These are phyloP conservation scores for Amylocarpus encephaloides DNA, from an alignment of 2,329 filamentous ascomycete genomes.

Conservation along the genomic window DNA sequence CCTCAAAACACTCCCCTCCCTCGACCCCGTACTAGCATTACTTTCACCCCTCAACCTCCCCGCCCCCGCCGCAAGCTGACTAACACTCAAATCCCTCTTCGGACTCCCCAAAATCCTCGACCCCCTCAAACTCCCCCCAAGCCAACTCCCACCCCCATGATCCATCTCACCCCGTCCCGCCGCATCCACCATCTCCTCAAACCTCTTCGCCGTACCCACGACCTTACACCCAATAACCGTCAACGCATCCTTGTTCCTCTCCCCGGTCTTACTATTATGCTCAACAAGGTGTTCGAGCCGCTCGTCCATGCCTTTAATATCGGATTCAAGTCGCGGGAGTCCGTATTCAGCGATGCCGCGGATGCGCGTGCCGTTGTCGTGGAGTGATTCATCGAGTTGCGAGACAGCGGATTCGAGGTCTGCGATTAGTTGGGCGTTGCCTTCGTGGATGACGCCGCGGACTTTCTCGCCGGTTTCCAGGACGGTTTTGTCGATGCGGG, in stretches of 20 bases:
- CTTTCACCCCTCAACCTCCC: too few relatives aligned
- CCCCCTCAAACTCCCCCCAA: too few relatives aligned
- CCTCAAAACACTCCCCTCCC: too few relatives aligned
- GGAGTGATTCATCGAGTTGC: conserved; percentile 17
- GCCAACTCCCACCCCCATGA: too few relatives aligned
- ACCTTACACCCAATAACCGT: conserved; percentile 19
- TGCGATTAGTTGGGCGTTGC: conserved; percentile 9
- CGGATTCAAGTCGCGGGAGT: conserved; percentile 17
- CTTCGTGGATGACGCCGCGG: conserved; percentile 15
- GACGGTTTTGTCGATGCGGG: conserved; percentile 20
- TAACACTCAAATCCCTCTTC: too few relatives aligned
- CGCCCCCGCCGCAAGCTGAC: too few relatives aligned
- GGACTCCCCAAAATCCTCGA: too few relatives aligned
- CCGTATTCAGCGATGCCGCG: conserved; percentile 17
- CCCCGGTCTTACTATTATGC: conserved; percentile 2
- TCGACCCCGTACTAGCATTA: too few relatives aligned
- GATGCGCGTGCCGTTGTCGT: conserved; percentile 18
- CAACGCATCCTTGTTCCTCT: conserved; percentile 12
- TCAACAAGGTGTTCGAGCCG: conserved; percentile 5
- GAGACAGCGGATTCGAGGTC: conserved; percentile 7
- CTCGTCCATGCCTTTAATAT: conserved; percentile 7
- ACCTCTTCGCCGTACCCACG: conserved; percentile 19
- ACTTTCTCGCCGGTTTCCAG: conserved; percentile 20
- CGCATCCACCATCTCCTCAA: conserved; percentile 21
- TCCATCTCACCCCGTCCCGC: too few relatives aligned